These are phyloP conservation scores for Leccinum imitatum DNA, from an alignment of 768 basidiomycete species.

Conservation along the genomic window DNA sequence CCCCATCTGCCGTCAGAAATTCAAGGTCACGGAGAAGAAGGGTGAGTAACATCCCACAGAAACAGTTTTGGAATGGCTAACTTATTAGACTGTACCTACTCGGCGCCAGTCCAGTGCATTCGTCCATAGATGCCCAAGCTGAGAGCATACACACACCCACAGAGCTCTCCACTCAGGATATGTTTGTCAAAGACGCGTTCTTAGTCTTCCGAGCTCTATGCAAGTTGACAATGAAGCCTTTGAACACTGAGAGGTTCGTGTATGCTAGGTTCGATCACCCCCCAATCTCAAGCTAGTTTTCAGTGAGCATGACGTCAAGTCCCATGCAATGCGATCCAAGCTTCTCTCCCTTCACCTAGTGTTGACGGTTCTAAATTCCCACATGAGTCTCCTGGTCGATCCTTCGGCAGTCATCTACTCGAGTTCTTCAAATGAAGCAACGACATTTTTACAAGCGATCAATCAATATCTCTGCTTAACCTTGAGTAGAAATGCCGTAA, in stretches of 20 bases:
- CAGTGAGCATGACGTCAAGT: slow-evolving; percentile 94
- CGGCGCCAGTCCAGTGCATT: slow-evolving; percentile 29
- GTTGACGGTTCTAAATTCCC: slow-evolving; percentile 86
- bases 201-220: slow-evolving; percentile 96
- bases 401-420: slow-evolving; percentile 90
- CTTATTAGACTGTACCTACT: slow-evolving; percentile 1
- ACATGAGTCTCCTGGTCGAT: slow-evolving; percentile 88
- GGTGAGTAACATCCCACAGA: slow-evolving; percentile 18
- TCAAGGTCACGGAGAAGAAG: slow-evolving; percentile 14
- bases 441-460: slow-evolving; percentile 87
- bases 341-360: slow-evolving; percentile 92
- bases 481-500: slow-evolving; percentile 92
- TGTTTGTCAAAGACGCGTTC: slow-evolving; percentile 97
- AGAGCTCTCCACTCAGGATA: slow-evolving; percentile 73
- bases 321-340: slow-evolving; percentile 97
- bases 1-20: slow-evolving; percentile 2
- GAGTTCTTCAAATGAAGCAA: slow-evolving; percentile 82
- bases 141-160: slow-evolving; percentile 29
- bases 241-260: slow-evolving; percentile 86
- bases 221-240: slow-evolving; percentile 96
- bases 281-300: slow-evolving; percentile 15
- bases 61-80: slow-evolving; percentile 4
- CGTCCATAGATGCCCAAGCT: slow-evolving; percentile 16
- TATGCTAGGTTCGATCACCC: background rate
- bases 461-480: slow-evolving; percentile 95